Evolutionary conservation across 257 asterid species (phyloP).

Genomic region (Fraxinus quadrangulata): DNA sequence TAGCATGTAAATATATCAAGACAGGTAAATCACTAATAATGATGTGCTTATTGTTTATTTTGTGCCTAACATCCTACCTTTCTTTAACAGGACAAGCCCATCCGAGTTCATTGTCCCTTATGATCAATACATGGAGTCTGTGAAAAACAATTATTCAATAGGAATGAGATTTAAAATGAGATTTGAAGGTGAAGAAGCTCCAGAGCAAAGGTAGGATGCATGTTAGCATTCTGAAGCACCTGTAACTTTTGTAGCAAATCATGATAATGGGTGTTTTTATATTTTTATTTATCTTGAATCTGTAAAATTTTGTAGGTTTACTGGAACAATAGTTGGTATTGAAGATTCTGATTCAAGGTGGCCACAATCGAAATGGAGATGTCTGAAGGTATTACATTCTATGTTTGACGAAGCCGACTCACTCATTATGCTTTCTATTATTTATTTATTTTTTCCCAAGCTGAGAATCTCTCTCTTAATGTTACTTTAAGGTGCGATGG

Average conservation of each 20-base stretch:
- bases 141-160: constrained; percentile 70
- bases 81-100: constrained; percentile 75
- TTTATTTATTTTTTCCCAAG: constrained; percentile 6
- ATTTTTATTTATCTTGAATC: constrained; percentile 15
- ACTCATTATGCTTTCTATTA: neutral
- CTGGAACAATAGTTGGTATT: constrained; percentile 87
- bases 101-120: constrained; percentile 84
- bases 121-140: constrained; percentile 80
- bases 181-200: constrained; percentile 99
- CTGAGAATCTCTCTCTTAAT: constrained; percentile 18
- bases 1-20: neutral
- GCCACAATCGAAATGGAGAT: constrained; percentile 94
- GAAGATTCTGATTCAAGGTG: constrained; percentile 83
- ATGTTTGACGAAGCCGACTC: neutral
- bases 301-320: constrained; percentile 52
- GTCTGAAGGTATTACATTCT: constrained; percentile 64
- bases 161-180: constrained; percentile 98
- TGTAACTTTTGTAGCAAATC: constrained; percentile 5
- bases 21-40: neutral
- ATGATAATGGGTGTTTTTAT: neutral
- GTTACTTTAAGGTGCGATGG: constrained; percentile 77
- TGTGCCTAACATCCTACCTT: neutral
- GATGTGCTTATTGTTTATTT: constrained; percentile 11
- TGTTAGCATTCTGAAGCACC: constrained; percentile 20
- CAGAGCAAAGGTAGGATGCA: constrained; percentile 80